phyloP scores from a whole-genome alignment of 768 basidiomycete genomes.

The Boletus rex-veris region DNA sequence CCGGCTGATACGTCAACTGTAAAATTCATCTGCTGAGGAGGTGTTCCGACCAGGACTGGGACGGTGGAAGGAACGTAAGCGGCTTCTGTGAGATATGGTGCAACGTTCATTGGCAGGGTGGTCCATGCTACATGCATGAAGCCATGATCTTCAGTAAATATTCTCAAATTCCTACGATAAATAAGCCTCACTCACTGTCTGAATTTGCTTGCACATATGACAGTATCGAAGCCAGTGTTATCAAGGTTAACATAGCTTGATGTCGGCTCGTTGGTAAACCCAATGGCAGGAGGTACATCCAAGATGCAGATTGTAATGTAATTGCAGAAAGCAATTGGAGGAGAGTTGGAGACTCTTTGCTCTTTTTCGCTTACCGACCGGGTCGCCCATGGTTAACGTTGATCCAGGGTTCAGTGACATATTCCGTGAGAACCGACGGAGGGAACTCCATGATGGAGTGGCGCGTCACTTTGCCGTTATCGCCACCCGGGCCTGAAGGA shows the following conservation, averaged over 20 bases:
- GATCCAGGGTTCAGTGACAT: too few relatives aligned
- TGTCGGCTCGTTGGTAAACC: background rate
- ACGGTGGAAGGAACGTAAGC: conserved; percentile 12
- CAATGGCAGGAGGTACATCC: background rate
- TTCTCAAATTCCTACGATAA: background rate
- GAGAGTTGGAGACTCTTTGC: too few relatives aligned
- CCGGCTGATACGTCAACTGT: conserved; percentile 18
- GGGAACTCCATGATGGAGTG: too few relatives aligned
- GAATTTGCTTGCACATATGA: conserved; percentile 12
- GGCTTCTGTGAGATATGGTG: conserved; percentile 12
- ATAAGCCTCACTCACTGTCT: conserved; percentile 1
- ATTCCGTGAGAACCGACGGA: too few relatives aligned
- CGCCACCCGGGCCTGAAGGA: too few relatives aligned
- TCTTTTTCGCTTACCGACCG: too few relatives aligned
- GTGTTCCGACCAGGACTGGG: conserved; percentile 23
- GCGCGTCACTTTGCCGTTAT: too few relatives aligned
- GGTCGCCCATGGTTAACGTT: too few relatives aligned
- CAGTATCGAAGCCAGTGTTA: background rate
- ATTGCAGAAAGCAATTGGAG: too few relatives aligned
- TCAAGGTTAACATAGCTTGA: background rate
- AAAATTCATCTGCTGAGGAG: conserved; percentile 26
- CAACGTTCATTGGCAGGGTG: conserved; percentile 22
- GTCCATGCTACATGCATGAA: conserved; percentile 23
- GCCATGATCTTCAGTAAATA: background rate
- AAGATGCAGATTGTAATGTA: background rate